Evolutionary conservation across 2,329 filamentous ascomycete genomes (phyloP), one percentile per base, ranked within the genome.

Genomic region (Rutstroemia sydowiana): DNA sequence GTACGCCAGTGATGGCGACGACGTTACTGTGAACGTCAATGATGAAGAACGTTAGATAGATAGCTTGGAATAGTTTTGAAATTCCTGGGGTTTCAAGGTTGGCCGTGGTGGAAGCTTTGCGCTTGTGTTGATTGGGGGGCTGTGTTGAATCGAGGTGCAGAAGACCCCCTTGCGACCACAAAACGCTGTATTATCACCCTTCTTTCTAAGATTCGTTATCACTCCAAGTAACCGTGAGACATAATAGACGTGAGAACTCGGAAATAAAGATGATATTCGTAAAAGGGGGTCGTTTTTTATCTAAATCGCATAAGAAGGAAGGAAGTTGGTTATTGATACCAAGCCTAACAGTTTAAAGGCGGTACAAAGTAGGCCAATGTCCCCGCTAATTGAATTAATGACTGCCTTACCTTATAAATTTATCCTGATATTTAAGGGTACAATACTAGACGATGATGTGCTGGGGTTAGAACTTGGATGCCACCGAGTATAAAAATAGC

Each of bases 21-120:
- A 60, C 63, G 48, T 67, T 67, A 45, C 61, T 65, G 47, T 63
- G 61, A 34, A 61, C 66, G 51, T 60, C 61, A 52, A 58, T 69
- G 40, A 61, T 56, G 50, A 54, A 52, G 50, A 32, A 57, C 44
- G 39, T 51, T 32, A 47, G 36, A 44, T 52, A 18, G 36, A 41
- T 51, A 48, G 47, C 21, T 52, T 46, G 50, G 51, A 53, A 30
- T 14, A 44, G 48, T 28, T 39, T 44, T 21, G 39, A 49, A 23
- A 28, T 47, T 48, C 20, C 43, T 34, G 28, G 43, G 49, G 34
- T 47, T 34, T 52, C 49, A 52, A 41, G 49, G 49, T 48, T 52
- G 43, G 49, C 49, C 50, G 44, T 48, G 26, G 50, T 48, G 51
- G 51, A 18, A 48, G 37, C 43, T 47, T 48, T 49, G 45, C 34